A percentile compares a stretch with the other conserved stretches of the same genome.
Conservation (phyloP, 768 basidiomycete genomes). For the Suillus variegatus region DNA sequence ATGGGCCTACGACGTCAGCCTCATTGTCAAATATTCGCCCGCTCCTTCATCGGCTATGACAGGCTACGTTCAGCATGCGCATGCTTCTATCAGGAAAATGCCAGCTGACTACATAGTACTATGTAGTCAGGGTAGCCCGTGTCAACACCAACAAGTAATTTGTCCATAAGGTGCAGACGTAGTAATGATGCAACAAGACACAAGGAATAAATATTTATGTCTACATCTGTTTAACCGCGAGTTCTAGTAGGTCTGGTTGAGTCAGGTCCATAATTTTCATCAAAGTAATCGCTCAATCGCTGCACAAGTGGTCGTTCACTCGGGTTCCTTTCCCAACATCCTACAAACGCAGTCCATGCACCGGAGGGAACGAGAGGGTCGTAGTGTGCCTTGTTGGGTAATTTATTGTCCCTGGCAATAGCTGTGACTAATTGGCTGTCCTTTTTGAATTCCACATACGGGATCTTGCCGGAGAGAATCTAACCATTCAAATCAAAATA, state of each 20-base stretch:
- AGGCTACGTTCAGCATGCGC: neutral
- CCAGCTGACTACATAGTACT: too few relatives aligned
- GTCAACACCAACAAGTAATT: neutral
- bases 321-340: neutral
- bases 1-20: neutral
- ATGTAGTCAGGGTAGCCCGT: too few relatives aligned
- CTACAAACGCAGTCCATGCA: neutral
- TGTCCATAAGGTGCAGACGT: neutral
- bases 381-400: neutral
- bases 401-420: neutral
- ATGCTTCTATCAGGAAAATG: too few relatives aligned
- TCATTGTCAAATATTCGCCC: neutral
- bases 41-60: neutral
- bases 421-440: conserved; percentile 16
- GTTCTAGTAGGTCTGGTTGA: neutral
- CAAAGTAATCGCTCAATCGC: neutral
- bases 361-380: neutral
- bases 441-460: conserved; percentile 16
- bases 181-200: neutral
- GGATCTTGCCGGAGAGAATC: conserved; percentile 26
- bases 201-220: neutral
- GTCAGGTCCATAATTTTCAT: neutral
- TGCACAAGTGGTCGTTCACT: neutral
- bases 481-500: conserved; percentile 4
- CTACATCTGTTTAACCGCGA: neutral